Percentiles rank a stretch among this genome's conserved stretches.
phyloP scores from a whole-genome alignment of 1,284 basidiomycete species.

The Stereum hirsutum region DNA sequence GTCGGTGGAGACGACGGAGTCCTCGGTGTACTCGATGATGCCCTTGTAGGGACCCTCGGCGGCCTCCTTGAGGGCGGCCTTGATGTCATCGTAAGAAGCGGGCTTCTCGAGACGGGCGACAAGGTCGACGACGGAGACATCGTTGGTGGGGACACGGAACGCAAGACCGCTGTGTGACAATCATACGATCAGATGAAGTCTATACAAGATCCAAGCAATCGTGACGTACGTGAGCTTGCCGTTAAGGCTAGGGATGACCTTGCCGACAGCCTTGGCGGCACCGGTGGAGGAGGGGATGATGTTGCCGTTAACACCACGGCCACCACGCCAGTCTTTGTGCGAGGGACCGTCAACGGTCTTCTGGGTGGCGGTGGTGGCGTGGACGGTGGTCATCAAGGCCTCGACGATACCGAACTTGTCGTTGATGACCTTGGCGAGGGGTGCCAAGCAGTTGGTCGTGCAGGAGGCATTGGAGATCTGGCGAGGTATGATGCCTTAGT shows the following conservation, averaged over 20 bases:
- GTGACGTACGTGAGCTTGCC: slow-evolving; percentile 84
- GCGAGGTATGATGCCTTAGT: slow-evolving; percentile 2
- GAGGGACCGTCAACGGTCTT: slow-evolving; percentile 99
- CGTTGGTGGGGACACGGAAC: slow-evolving; percentile 96
- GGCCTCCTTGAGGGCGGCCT: slow-evolving; percentile 79
- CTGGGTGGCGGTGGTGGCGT: slow-evolving; percentile 96
- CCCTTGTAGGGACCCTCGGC: slow-evolving; percentile 69
- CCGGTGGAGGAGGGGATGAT: slow-evolving; percentile 99
- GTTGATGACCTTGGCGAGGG: slow-evolving; percentile 96
- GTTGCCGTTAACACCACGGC: slow-evolving; percentile 95
- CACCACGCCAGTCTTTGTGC: slow-evolving; percentile 93
- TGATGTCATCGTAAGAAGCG: slow-evolving; percentile 88
- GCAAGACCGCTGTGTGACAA: slow-evolving; percentile 65
- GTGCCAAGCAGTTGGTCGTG: slow-evolving; percentile 99
- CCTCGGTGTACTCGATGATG: slow-evolving; percentile 93
- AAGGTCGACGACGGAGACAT: slow-evolving; percentile 98
- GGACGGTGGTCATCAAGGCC: slow-evolving; percentile 98
- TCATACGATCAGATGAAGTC: background rate
- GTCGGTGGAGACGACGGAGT: slow-evolving; percentile 91
- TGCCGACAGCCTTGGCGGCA: slow-evolving; percentile 99
- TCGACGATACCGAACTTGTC: slow-evolving; percentile 95
- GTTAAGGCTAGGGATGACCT: slow-evolving; percentile 96
- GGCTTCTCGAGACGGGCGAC: slow-evolving; percentile 89
- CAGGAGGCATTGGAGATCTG: slow-evolving; percentile 98
- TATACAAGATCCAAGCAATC: background rate